phyloP scores from a whole-genome alignment of 805 yeast species.

The Debaryomyces tyrocola region DNA sequence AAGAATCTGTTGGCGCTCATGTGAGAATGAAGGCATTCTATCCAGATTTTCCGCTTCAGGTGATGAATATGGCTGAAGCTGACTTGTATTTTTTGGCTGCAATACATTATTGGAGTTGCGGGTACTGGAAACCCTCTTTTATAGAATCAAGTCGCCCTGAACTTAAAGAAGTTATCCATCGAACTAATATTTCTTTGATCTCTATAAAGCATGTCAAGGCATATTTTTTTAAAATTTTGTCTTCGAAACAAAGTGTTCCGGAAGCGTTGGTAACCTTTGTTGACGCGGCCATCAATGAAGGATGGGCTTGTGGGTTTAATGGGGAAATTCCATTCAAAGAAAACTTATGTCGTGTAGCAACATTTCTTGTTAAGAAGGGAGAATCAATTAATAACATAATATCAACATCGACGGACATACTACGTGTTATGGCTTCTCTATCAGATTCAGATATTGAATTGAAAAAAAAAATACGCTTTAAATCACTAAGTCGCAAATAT shows the following conservation, averaged over 20 bases:
- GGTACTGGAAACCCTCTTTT: background rate
- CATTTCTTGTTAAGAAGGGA: constrained; percentile 1
- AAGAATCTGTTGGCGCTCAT: background rate
- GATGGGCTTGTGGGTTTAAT: constrained; percentile 4
- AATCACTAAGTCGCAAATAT: constrained; percentile 6
- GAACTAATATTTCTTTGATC: background rate
- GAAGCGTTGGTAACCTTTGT: constrained; percentile 12
- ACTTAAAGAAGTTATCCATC: constrained; percentile 2
- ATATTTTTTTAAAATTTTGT: constrained; percentile 4
- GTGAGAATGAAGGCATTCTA: constrained; percentile 2
- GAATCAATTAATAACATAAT: constrained; percentile 4
- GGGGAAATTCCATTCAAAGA: constrained; percentile 9
- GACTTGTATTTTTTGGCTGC: constrained; percentile 6
- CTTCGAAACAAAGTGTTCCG: constrained; percentile 6
- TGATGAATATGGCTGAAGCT: constrained; percentile 2
- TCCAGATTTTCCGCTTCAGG: constrained; percentile 11
- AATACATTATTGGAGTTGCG: constrained; percentile 5
- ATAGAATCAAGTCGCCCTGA: constrained; percentile 3
- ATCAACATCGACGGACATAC: constrained; percentile 8
- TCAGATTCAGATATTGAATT: constrained; percentile 4
- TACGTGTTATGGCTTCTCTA: constrained; percentile 9
- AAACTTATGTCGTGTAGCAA: constrained; percentile 6
- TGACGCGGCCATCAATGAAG: constrained; percentile 13
- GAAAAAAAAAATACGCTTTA: constrained; percentile 4
- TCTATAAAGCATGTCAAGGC: constrained; percentile 4